Percentiles rank a stretch among this genome's conserved stretches.
Conservation (phyloP, 495 filamentous ascomycete species). For the Ramalina peruviana region DNA sequence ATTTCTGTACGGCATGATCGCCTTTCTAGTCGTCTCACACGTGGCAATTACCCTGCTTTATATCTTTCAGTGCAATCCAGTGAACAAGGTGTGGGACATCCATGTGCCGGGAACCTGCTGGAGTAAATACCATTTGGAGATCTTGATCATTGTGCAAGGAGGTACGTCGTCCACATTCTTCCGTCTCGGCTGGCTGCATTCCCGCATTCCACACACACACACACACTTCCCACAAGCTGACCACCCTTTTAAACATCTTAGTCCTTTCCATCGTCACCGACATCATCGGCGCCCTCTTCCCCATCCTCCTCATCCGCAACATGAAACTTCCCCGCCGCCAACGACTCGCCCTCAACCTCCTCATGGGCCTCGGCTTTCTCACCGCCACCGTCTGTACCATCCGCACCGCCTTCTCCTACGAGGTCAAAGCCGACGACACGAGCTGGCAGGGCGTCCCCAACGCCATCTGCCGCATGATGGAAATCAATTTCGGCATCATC, state of each 20-base stretch:
- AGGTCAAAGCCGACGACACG: conserved; percentile 15
- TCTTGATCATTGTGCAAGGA: conserved; percentile 15
- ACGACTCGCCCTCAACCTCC: conserved; percentile 26
- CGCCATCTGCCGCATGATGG: conserved; percentile 10
- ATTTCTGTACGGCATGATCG: conserved; percentile 22
- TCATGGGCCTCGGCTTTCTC: conserved; percentile 29
- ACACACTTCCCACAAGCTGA: background rate
- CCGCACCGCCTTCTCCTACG: conserved; percentile 27
- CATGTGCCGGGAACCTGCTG: conserved; percentile 8
- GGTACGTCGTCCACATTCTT: conserved; percentile 9
- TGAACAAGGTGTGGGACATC: conserved; percentile 21
- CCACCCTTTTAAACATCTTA: conserved; percentile 1
- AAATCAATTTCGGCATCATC: conserved; percentile 10
- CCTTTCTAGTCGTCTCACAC: conserved; percentile 19
- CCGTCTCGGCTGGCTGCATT: background rate
- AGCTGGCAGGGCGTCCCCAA: conserved; percentile 14
- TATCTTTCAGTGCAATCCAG: conserved; percentile 23
- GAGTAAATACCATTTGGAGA: conserved; percentile 4
- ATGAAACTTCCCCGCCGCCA: conserved; percentile 27
- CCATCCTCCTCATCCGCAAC: conserved; percentile 31
- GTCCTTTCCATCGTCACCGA: conserved; percentile 30
- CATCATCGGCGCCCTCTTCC: conserved; percentile 29
- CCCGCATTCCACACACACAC: background rate
- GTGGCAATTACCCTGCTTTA: conserved; percentile 22
- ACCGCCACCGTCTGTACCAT: conserved; percentile 26